These are phyloP conservation scores for Syzygium aromaticum DNA, from an alignment of 345 rosid genomes.

Conservation along the genomic window DNA sequence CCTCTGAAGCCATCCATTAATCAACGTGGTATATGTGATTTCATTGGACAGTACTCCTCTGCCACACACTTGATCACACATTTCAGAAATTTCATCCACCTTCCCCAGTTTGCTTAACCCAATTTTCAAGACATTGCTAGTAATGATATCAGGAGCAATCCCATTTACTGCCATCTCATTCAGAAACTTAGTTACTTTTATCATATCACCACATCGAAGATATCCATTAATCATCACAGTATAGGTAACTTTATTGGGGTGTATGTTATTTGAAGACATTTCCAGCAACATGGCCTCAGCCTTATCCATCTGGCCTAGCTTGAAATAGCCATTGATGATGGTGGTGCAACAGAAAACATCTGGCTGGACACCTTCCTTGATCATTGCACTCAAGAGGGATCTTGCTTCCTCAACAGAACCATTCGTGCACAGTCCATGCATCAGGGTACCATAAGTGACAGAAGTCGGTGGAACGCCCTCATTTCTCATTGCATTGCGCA, in stretches of 20 bases:
- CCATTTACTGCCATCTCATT: conserved; percentile 51
- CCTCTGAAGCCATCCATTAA: conserved; percentile 34
- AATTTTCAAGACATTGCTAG: conserved; percentile 47
- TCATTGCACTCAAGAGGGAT: conserved; percentile 51
- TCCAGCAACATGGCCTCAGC: conserved; percentile 39
- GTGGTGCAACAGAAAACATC: conserved; percentile 69
- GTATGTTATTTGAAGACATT: conserved; percentile 40
- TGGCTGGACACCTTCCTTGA: conserved; percentile 46
- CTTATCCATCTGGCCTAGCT: conserved; percentile 57
- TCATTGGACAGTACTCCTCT: conserved; percentile 34
- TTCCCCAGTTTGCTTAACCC: conserved; percentile 58
- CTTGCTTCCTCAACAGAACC: conserved; percentile 49
- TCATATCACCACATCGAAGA: conserved; percentile 46
- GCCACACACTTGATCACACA: conserved; percentile 25
- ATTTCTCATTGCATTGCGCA: conserved; percentile 54
- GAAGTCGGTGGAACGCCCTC: conserved; percentile 37
- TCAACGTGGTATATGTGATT: conserved; percentile 53
- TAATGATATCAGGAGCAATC: conserved; percentile 47
- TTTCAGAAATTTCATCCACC: conserved; percentile 40
- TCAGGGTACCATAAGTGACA: conserved; percentile 58
- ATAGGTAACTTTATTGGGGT: conserved; percentile 72
- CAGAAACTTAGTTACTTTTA: conserved; percentile 54
- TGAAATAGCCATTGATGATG: conserved; percentile 65
- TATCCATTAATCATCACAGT: conserved; percentile 61
- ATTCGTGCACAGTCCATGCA: conserved; percentile 53